A percentile compares a stretch with the other conserved stretches of the same genome.
Conservation (phyloP, 164 flowering plant genomes). For the Platanus orientalis region DNA sequence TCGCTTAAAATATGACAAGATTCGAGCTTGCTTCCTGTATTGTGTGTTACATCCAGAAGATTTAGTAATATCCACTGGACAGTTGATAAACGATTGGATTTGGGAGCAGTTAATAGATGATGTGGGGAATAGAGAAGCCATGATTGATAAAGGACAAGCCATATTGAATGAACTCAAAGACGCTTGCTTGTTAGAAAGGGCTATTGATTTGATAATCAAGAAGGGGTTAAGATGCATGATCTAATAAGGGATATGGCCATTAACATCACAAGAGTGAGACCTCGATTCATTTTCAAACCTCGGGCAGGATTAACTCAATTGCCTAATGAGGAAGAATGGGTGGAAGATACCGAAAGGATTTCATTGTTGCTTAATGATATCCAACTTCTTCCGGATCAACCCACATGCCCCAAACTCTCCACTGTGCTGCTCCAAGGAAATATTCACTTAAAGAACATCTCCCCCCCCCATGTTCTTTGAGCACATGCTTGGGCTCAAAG, state of each 20-base stretch:
- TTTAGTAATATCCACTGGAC: constrained; percentile 2
- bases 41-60: constrained; percentile 24
- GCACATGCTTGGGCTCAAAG: constrained; percentile 17
- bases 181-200: constrained; percentile 15
- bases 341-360: constrained; percentile 11
- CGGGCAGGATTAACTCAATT: constrained; percentile 8
- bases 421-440: too few species aligned
- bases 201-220: not conserved
- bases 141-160: constrained; percentile 15
- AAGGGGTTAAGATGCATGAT: constrained; percentile 23
- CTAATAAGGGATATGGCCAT: constrained; percentile 23
- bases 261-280: not conserved
- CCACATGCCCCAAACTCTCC: too few species aligned
- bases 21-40: constrained; percentile 18
- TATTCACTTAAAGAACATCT: too few species aligned
- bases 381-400: not conserved
- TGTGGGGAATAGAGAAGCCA: not conserved
- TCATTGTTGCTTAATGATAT: constrained; percentile 13
- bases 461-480: too few species aligned
- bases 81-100: constrained; percentile 23
- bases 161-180: constrained; percentile 18
- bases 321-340: constrained; percentile 6
- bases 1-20: constrained; percentile 3
- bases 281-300: constrained; percentile 17
- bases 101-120: constrained; percentile 20